phyloP scores from a whole-genome alignment of 345 rosid species.

The Rhizophora mangle region DNA sequence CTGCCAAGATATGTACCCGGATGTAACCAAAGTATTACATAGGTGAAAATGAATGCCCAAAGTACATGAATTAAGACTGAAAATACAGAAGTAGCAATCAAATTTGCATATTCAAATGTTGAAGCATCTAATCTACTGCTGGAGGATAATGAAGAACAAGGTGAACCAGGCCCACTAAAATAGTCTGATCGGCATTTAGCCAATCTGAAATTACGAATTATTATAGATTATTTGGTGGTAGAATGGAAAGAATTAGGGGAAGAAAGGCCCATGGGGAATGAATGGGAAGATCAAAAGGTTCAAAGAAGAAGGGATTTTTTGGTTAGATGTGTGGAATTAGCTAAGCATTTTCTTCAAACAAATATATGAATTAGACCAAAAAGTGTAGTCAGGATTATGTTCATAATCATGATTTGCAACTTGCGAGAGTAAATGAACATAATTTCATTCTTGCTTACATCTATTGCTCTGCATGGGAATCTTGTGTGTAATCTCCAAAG shows the following conservation, averaged over 20 bases:
- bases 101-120: not conserved
- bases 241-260: no score
- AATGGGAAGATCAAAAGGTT: no score
- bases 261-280: no score
- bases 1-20: conserved; percentile 32
- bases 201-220: no score
- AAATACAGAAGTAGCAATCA: not conserved
- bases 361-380: not conserved
- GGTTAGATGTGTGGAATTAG: no score
- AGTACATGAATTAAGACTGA: not conserved
- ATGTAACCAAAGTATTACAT: not conserved
- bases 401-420: not conserved
- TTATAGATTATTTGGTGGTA: no score
- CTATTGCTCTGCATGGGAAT: not conserved
- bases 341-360: no score
- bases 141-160: not conserved
- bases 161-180: not conserved
- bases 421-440: not conserved
- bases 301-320: no score
- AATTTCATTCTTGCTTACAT: not conserved
- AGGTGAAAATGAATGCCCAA: no score
- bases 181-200: not conserved
- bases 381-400: not conserved
- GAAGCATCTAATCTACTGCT: not conserved
- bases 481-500: no score